Base-by-base conservation (phyloP, 768 basidiomycete genomes). In the Agaricus blazei region DNA sequence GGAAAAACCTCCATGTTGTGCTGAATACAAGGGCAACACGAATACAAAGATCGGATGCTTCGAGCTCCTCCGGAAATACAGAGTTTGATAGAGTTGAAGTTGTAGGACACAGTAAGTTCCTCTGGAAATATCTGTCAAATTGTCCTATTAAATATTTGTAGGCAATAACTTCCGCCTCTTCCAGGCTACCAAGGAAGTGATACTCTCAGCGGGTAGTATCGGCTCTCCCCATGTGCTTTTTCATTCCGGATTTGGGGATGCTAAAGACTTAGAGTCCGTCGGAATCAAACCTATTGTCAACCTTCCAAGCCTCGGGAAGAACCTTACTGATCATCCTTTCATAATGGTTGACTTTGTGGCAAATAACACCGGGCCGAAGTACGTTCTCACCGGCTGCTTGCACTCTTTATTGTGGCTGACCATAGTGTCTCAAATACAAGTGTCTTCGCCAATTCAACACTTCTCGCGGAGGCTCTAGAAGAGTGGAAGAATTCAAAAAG, bases 1-100 rank as follows among this genome's bases (percentile, higher is more conserved):
- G 72, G 11, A 52, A 57, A 1, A 73, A 73, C 55, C 57, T 73
- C 15, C 65, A 70, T 38, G 64, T 73, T 40, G 40, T 73, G 14
- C 49, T 70, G 6, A 59, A 68, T 42, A 62, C 70, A 0, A 64
- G 66, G 8, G 68, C 70, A 12, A 63, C 67, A 2, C 64, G 68
- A 3, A 59, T 72, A 15, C 31, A 24, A 14, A 41, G 34, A 1
- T 38, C 40, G 6, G 9, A 41, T 12, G 6, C 15, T 11, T n/a
- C 44, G 6, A 40, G 38, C 4, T 46, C 45, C 0, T 27, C 29
- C 23, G 31, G 23, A 19, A 61, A 19, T 6, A 24, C 19, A 4
- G 11, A 4, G 8, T 54, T 54, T 40, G 47, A 34, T 31, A 36
- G 28, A 0, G 47, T 54, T 26, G 28, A 54, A 24, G 9, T 48